These are phyloP conservation scores for Rugonectria rugulosa DNA, from an alignment of 2,329 filamentous ascomycete species.

Conservation along the genomic window DNA sequence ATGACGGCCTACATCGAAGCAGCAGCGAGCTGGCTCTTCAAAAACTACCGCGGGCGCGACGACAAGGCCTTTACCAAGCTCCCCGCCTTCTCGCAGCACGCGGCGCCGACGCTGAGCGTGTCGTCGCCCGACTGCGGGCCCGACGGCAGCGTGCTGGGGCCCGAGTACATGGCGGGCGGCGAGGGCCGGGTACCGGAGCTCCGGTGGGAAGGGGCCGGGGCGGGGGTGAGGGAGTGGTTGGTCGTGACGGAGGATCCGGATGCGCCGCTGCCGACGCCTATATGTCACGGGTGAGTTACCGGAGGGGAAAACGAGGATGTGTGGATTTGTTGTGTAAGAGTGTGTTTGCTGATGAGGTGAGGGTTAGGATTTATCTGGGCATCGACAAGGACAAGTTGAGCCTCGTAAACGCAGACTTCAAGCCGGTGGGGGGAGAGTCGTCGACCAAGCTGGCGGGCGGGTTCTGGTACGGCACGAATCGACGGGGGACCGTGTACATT, in stretches of 20 bases:
- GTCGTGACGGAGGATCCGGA: conserved; percentile 57
- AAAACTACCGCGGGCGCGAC: conserved; percentile 47
- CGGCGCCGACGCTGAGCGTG: conserved; percentile 47
- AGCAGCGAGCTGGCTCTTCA: conserved; percentile 49
- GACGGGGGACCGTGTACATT: conserved; percentile 51
- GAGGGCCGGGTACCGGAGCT: conserved; percentile 50
- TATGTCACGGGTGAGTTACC: conserved; percentile 53
- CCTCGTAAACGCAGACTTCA: conserved; percentile 46
- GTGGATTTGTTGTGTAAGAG: too few relatives aligned
- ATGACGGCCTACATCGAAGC: conserved; percentile 46
- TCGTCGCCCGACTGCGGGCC: conserved; percentile 50
- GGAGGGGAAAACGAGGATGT: too few relatives aligned
- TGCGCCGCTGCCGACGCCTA: conserved; percentile 52
- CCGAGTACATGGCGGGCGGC: conserved; percentile 50
- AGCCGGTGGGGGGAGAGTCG: conserved; percentile 34
- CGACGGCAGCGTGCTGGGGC: conserved; percentile 44
- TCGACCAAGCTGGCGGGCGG: conserved; percentile 49
- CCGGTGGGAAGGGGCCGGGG: conserved; percentile 48
- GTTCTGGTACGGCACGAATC: conserved; percentile 55
- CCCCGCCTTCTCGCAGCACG: conserved; percentile 44
- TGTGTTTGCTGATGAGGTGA: background rate
- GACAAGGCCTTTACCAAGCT: conserved; percentile 47
- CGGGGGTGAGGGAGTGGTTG: conserved; percentile 53
- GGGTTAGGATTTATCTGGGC: conserved; percentile 34
- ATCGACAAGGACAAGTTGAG: conserved; percentile 29